A percentile compares a stretch with the other conserved stretches of the same genome.
phyloP scores from a whole-genome alignment of 129 eudicot species.

The Ambrosia trifida region DNA sequence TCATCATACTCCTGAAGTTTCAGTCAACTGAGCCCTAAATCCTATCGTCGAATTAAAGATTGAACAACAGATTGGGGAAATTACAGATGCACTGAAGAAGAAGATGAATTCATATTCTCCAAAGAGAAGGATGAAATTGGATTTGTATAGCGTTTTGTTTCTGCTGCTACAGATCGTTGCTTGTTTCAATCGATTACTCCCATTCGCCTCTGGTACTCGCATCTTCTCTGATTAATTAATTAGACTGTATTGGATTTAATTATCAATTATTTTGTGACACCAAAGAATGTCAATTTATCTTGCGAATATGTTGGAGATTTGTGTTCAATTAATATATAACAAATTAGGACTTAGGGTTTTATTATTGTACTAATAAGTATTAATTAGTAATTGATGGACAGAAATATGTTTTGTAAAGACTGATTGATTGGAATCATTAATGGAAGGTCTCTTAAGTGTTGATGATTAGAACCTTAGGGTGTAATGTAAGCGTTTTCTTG shows the following conservation, averaged over 20 bases:
- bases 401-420: not conserved
- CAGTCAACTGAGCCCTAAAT: constrained; percentile 27
- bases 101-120: not conserved
- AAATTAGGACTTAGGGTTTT: not conserved
- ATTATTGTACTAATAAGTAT: not conserved
- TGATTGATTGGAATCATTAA: not conserved
- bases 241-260: too few relatives aligned
- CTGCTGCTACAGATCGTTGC: constrained; percentile 42
- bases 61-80: constrained; percentile 15
- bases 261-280: not conserved
- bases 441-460: not conserved
- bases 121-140: constrained; percentile 32
- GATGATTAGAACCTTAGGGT: not conserved
- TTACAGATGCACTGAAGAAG: constrained; percentile 12
- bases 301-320: constrained; percentile 12
- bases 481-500: too few relatives aligned
- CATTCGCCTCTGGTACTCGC: constrained; percentile 43
- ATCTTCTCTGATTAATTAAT: not conserved
- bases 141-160: constrained; percentile 34
- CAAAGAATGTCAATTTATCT: not conserved
- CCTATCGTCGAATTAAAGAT: constrained; percentile 16
- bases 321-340: not conserved
- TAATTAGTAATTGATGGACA: not conserved
- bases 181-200: constrained; percentile 38
- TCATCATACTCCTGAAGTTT: constrained; percentile 13